Evolutionary conservation across 1,139 yeast genomes (phyloP).

Genomic region (Barnettozyma hawaiiensis): DNA sequence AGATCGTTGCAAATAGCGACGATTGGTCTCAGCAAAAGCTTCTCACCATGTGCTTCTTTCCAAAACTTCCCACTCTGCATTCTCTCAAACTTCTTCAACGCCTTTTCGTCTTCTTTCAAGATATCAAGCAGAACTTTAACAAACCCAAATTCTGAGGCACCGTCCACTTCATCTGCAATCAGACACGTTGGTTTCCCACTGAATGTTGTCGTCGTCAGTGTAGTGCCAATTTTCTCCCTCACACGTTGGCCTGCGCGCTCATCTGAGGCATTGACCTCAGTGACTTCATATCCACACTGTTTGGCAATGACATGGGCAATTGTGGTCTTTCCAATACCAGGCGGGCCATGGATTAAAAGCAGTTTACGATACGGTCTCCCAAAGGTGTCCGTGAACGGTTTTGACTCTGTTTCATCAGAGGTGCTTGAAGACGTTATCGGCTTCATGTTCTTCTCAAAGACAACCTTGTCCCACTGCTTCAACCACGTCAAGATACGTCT

Average conservation of each 20-base stretch:
- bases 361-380: constrained; percentile 71
- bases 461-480: constrained; percentile 70
- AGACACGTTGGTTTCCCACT: constrained; percentile 60
- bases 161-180: constrained; percentile 87
- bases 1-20: constrained; percentile 90
- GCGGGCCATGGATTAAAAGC: constrained; percentile 80
- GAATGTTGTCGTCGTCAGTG: constrained; percentile 59
- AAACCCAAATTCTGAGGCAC: constrained; percentile 79
- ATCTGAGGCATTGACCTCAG: constrained; percentile 90
- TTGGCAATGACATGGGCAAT: constrained; percentile 80
- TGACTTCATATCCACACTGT: constrained; percentile 74
- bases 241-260: constrained; percentile 58
- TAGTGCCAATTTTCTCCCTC: constrained; percentile 58
- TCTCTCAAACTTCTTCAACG: constrained; percentile 31
- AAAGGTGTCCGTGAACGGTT: constrained; percentile 40
- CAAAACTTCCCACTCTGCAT: constrained; percentile 20
- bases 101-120: constrained; percentile 51
- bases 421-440: constrained; percentile 15
- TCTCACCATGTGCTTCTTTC: constrained; percentile 26
- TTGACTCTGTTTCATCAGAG: neutral
- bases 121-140: constrained; percentile 62
- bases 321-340: constrained; percentile 94
- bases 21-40: constrained; percentile 69
- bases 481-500: constrained; percentile 73
- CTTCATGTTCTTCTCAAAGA: constrained; percentile 38